Evolutionary conservation across 352 stramenopile species (phyloP).

Genomic region (Pythium dissotocum): DNA sequence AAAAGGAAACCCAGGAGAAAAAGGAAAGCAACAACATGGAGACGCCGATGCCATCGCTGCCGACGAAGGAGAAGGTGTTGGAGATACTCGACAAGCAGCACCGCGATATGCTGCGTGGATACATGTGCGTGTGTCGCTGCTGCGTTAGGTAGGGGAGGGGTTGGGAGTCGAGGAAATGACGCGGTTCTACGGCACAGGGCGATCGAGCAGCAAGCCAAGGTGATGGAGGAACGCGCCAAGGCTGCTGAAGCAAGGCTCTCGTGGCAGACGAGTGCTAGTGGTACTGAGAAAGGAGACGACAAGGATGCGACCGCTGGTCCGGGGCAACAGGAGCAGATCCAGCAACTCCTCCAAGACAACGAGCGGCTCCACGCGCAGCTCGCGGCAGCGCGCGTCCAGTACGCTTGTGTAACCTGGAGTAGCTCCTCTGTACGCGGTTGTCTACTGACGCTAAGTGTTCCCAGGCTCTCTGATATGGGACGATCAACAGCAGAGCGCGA

Average conservation of each 20-base stretch:
- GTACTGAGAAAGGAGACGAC: not conserved
- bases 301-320: not conserved
- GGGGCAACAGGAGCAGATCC: not conserved
- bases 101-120: slow-evolving; percentile 25
- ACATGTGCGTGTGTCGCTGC: slow-evolving; percentile 22
- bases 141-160: not conserved
- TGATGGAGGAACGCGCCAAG: slow-evolving; percentile 15
- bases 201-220: slow-evolving; percentile 21
- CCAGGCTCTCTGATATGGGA: slow-evolving; percentile 13
- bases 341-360: slow-evolving; percentile 31
- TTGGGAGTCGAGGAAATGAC: no score
- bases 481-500: slow-evolving; percentile 8
- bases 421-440: not conserved
- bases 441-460: not conserved
- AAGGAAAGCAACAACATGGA: slow-evolving; percentile 1
- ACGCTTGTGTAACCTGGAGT: not conserved
- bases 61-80: slow-evolving; percentile 29
- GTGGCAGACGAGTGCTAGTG: slow-evolving; percentile 3
- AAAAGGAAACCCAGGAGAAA: slow-evolving; percentile 1
- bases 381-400: slow-evolving; percentile 24
- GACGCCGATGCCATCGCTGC: slow-evolving; percentile 10
- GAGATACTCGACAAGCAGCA: slow-evolving; percentile 28
- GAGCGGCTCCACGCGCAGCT: slow-evolving; percentile 31
- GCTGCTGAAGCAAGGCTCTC: slow-evolving; percentile 3
- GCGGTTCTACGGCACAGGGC: slow-evolving; percentile 2